A percentile compares a stretch with the other conserved stretches of the same genome.
Evolutionary conservation across 2,329 filamentous ascomycete genomes (phyloP).

Genomic region (Colletotrichum camelliae): DNA sequence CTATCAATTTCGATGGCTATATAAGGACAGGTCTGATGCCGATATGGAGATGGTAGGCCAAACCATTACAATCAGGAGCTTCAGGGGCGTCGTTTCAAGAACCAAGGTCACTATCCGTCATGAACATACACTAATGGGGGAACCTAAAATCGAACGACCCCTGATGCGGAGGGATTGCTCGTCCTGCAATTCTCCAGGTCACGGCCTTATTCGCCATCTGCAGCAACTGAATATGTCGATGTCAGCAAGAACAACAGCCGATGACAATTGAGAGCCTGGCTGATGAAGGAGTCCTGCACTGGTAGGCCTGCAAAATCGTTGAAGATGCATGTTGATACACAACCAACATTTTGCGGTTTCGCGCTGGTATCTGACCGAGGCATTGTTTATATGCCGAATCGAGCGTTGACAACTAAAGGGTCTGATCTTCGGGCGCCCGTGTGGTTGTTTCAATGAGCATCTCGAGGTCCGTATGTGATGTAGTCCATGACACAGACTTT

Average conservation of each 20-base stretch:
- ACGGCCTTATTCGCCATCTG: not conserved
- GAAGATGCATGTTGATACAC: no score
- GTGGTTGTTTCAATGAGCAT: not conserved
- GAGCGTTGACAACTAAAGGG: no score
- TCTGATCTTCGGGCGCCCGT: not conserved
- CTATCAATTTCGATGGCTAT: not conserved
- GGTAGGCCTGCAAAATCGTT: not conserved
- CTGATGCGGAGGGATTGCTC: fast-evolving
- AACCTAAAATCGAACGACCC: not conserved
- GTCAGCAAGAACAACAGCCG: no score
- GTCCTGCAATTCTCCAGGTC: not conserved
- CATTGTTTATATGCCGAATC: no score
- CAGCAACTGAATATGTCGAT: not conserved
- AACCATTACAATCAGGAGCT: not conserved
- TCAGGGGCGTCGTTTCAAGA: not conserved
- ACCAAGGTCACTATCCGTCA: not conserved
- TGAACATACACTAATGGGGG: fast-evolving
- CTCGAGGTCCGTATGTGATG: fast-evolving
- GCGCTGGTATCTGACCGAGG: no score
- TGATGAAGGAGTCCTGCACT: not conserved
- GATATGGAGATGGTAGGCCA: not conserved
- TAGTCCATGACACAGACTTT: fast-evolving
- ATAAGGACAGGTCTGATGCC: not conserved
- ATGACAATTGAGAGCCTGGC: no score
- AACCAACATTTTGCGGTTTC: no score